Percentiles rank a stretch among this genome's conserved stretches.
Conservation (phyloP, 495 filamentous ascomycete species). For the Penicillium bovifimosum region DNA sequence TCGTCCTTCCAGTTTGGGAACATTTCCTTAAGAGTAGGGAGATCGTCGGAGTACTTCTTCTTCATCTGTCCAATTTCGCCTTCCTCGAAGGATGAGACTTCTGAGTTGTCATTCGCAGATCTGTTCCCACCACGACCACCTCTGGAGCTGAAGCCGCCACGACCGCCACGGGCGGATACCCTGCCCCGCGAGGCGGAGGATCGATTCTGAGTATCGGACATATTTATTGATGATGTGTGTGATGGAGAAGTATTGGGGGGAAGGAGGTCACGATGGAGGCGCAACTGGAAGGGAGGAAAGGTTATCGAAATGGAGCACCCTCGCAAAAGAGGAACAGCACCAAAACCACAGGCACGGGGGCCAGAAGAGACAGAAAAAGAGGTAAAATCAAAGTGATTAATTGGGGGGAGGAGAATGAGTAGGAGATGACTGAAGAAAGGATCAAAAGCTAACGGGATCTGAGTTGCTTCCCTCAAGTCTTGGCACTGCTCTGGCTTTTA, state of each 20-base stretch:
- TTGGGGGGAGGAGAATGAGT: constrained; percentile 23
- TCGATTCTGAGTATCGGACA: constrained; percentile 92
- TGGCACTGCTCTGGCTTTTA: constrained; percentile 31
- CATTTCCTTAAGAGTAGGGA: constrained; percentile 77
- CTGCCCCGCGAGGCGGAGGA: constrained; percentile 71
- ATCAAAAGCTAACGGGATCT: constrained; percentile 26
- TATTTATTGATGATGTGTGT: constrained; percentile 43
- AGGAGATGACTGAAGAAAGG: constrained; percentile 25
- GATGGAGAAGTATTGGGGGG: constrained; percentile 31
- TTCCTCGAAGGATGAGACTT: constrained; percentile 59
- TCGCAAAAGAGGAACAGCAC: constrained; percentile 40
- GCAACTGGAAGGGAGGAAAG: constrained; percentile 30
- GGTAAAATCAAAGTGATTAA: constrained; percentile 26
- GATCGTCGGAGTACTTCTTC: constrained; percentile 71
- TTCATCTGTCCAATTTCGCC: constrained; percentile 88
- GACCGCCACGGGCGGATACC: constrained; percentile 73
- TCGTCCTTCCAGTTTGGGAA: constrained; percentile 90
- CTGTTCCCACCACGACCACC: constrained; percentile 60
- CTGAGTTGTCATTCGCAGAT: constrained; percentile 63
- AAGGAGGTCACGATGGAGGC: constrained; percentile 29
- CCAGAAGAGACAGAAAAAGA: constrained; percentile 32
- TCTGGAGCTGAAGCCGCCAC: constrained; percentile 72
- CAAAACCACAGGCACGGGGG: constrained; percentile 36
- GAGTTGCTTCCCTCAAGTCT: constrained; percentile 31
- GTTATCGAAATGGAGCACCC: constrained; percentile 26